Conservation (phyloP, 2,329 filamentous ascomycete species). For the Penicillium sp. region DNA sequence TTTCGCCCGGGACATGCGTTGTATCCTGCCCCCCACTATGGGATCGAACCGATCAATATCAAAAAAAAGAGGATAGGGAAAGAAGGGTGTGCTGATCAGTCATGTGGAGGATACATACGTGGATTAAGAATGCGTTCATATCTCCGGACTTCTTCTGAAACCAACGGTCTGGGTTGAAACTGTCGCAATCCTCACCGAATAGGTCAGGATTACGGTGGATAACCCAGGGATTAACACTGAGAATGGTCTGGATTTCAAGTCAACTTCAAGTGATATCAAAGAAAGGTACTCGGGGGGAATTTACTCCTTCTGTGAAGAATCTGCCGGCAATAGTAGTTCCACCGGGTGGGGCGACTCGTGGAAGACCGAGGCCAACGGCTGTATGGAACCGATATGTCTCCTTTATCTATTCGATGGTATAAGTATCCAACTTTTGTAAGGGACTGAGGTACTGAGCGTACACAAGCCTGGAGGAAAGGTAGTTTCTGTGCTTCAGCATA, state of each 20-base stretch:
- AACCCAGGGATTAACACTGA: conserved; percentile 39
- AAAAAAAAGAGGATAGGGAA: neutral
- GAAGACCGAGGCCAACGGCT: conserved; percentile 31
- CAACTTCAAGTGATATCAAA: neutral
- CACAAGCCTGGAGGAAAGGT: conserved; percentile 40
- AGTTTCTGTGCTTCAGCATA: conserved; percentile 34
- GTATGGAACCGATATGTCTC: conserved; percentile 41
- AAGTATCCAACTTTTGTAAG: neutral
- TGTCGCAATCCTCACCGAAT: conserved; percentile 25
- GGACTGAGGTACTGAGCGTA: conserved; percentile 10
- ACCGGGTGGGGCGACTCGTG: conserved; percentile 31
- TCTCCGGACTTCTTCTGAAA: conserved; percentile 1
- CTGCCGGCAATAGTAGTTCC: conserved; percentile 35
- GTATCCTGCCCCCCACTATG: conserved; percentile 2
- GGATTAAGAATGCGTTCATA: neutral
- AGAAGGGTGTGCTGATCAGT: neutral
- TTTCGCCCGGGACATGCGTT: conserved; percentile 16
- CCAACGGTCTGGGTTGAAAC: conserved; percentile 28
- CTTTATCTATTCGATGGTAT: conserved; percentile 32
- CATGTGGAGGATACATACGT: neutral
- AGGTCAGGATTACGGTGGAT: conserved; percentile 22
- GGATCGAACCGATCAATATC: neutral
- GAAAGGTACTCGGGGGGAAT: neutral
- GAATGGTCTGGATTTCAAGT: conserved; percentile 11
- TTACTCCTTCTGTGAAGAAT: conserved; percentile 31